phyloP scores from a whole-genome alignment of 2,329 filamentous ascomycete species.

The Phyllosticta citrichinensis region DNA sequence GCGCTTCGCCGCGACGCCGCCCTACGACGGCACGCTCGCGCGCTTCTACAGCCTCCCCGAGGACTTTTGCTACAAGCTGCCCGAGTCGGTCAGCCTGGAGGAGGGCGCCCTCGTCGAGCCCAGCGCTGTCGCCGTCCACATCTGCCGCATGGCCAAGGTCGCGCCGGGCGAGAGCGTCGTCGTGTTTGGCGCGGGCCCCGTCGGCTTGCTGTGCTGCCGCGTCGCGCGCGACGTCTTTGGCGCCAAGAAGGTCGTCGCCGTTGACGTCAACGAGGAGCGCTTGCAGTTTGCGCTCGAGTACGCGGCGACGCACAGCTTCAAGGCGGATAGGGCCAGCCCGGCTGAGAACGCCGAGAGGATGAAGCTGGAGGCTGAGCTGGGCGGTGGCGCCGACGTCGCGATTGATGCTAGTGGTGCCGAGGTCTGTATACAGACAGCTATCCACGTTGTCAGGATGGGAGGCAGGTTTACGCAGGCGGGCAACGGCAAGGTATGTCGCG shows the following conservation, averaged over 20 bases:
- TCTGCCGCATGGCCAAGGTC: constrained; percentile 33
- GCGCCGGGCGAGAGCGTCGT: constrained; percentile 36
- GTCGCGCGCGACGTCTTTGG: constrained; percentile 70
- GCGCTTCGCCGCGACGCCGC: constrained; percentile 89
- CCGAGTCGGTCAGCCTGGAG: constrained; percentile 63
- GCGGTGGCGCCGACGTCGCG: constrained; percentile 37
- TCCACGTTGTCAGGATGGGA: constrained; percentile 38
- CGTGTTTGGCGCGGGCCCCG: constrained; percentile 43
- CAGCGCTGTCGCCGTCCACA: constrained; percentile 40
- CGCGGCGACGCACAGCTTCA: constrained; percentile 61
- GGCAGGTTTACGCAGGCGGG: constrained; percentile 47
- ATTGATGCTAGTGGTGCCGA: constrained; percentile 41
- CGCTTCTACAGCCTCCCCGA: constrained; percentile 75
- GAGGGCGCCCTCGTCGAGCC: constrained; percentile 83
- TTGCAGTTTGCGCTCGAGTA: constrained; percentile 69
- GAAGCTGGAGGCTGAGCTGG: constrained; percentile 52
- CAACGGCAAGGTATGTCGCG: constrained; percentile 56
- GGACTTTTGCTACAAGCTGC: constrained; percentile 90
- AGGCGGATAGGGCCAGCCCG: constrained; percentile 49
- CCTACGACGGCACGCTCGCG: constrained; percentile 78
- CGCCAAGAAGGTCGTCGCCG: constrained; percentile 72
- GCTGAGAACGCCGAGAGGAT: constrained; percentile 66
- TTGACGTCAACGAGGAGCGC: constrained; percentile 75
- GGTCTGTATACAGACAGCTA: constrained; percentile 39
- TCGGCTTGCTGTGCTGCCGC: constrained; percentile 78